Evolutionary conservation across 208 protist species (phyloP), one percentile per base, ranked within the genome.

Genomic region (Crithidia fasciculata): DNA sequence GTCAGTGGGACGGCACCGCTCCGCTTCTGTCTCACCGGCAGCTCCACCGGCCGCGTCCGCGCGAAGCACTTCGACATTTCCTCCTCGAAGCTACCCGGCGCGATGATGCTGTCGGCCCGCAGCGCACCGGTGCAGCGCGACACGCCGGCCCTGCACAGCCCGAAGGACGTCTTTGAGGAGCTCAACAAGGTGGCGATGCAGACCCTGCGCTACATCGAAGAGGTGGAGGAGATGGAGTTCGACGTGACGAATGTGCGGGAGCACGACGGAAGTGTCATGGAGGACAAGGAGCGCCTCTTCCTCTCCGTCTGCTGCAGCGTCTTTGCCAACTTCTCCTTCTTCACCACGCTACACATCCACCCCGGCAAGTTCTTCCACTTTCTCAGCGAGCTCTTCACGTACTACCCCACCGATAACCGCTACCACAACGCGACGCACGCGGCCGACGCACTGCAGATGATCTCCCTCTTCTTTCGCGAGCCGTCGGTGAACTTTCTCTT

Each of bases 391-490:
- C 40, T 93, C 41, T 92, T 86, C 69, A 76, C 82, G 8, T 83
- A 76, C 45, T 94, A 91, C 76, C 71, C 82, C 0, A 60, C 52
- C 13, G 86, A 89, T 8, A 93, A 95, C 63, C 72, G 83, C 15
- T 97, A 93, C 65, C 89, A 95, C 73, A 95, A 92, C 68, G 74
- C 86, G 55, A 76, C 86, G 16, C 93, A 97, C 74, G 91, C 90
- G 12, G 89, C 85, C 0, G 93, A 97, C 68, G 86, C 89, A 19
- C 60, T 94, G 53, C 93, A 97, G 74, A 95, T 93, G 85, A 61
- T 92, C 40, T 95, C 83, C 9, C 72, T 96, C 8, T 94, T 95
- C 47, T 84, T 97, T 36, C 67, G 90, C 9, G 87, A 93, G 41
- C 85, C 86, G 10, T 79, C 82, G 39, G 78, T 90, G 41, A 89